Percentiles rank a stretch among this genome's conserved stretches.
Conservation (phyloP, 441 rosid species). For the Erodium chrysanthum region DNA sequence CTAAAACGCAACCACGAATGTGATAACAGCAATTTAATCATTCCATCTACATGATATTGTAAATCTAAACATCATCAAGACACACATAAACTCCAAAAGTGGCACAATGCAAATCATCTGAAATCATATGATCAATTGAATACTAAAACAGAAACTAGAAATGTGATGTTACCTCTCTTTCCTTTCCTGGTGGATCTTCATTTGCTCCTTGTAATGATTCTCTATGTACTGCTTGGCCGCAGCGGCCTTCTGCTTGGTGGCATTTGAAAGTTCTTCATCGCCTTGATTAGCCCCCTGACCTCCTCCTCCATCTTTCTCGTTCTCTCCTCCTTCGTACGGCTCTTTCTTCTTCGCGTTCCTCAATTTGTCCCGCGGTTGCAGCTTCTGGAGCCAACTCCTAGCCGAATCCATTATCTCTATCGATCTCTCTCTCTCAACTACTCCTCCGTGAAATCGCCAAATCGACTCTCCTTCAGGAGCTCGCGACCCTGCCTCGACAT, state of each 20-base stretch:
- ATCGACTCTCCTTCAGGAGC: background rate
- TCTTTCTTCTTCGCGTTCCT: conserved; percentile 36
- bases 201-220: conserved; percentile 92
- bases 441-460: background rate
- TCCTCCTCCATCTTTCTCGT: background rate
- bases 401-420: conserved; percentile 61
- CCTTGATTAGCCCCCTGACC: background rate
- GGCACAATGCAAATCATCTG: background rate
- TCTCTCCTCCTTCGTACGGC: conserved; percentile 21
- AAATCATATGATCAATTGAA: background rate
- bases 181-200: conserved; percentile 85
- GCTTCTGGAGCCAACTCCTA: conserved; percentile 76
- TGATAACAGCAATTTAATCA: background rate
- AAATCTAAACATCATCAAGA: background rate
- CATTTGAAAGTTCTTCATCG: conserved; percentile 51
- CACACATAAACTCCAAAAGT: background rate
- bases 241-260: conserved; percentile 76
- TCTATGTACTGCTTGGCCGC: conserved; percentile 91
- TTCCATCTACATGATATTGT: background rate
- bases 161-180: conserved; percentile 44
- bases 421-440: conserved; percentile 1
- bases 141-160: background rate
- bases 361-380: conserved; percentile 70
- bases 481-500: background rate
- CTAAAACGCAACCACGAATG: background rate